A percentile compares a stretch with the other conserved stretches of the same genome.
Evolutionary conservation across 345 rosid genomes (phyloP).

Genomic region (Populus deltoides): DNA sequence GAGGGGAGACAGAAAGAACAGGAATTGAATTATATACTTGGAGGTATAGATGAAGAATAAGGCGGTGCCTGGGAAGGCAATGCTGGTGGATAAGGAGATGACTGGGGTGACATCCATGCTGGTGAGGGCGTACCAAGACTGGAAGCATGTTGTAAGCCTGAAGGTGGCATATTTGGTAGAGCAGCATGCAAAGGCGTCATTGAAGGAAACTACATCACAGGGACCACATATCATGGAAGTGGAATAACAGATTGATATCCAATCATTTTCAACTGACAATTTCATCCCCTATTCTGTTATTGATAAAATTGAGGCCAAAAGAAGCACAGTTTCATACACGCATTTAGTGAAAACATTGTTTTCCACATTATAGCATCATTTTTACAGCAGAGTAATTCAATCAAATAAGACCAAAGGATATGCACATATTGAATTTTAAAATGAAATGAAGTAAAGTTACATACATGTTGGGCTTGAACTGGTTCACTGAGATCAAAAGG

Average conservation of each 20-base stretch:
- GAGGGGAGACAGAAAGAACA: not conserved
- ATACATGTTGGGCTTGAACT: slow-evolving; percentile 57
- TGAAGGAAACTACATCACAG: slow-evolving; percentile 68
- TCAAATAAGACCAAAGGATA: not conserved
- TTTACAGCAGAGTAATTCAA: not conserved
- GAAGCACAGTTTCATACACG: not conserved
- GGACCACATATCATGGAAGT: slow-evolving; percentile 1
- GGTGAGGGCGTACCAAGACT: slow-evolving; percentile 42
- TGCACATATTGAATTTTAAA: not conserved
- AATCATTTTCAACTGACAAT: slow-evolving; percentile 1
- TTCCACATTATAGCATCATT: not conserved
- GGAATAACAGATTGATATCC: not conserved
- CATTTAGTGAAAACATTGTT: not conserved
- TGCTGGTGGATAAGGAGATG: slow-evolving; percentile 41
- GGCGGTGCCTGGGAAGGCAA: slow-evolving; percentile 44
- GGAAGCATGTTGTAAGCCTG: slow-evolving; percentile 41
- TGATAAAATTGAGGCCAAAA: not conserved
- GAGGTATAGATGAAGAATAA: slow-evolving; percentile 45
- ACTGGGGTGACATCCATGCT: slow-evolving; percentile 47
- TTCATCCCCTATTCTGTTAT: slow-evolving; percentile 1
- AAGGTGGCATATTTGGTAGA: slow-evolving; percentile 48
- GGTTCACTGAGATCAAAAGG: slow-evolving; percentile 75
- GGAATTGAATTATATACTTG: slow-evolving; percentile 48
- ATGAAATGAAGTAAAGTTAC: slow-evolving; percentile 25
- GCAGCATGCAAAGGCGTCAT: slow-evolving; percentile 67